These are phyloP conservation scores for Selaginella tamariscina DNA, from an alignment of 75 land plant genomes.

Conservation along the genomic window DNA sequence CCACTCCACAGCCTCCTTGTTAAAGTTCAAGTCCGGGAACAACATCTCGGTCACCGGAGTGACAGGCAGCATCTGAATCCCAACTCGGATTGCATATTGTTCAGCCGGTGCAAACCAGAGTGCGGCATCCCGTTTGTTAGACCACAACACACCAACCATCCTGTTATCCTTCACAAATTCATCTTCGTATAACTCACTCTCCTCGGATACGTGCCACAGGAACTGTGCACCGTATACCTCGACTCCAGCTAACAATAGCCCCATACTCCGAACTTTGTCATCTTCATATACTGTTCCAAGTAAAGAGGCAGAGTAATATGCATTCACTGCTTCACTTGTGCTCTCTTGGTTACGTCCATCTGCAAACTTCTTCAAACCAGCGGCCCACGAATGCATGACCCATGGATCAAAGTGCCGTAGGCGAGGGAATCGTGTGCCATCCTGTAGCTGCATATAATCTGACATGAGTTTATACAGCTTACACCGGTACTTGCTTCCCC, in stretches of 20 bases:
- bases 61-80: conserved; percentile 7
- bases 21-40: not conserved
- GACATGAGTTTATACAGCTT: not conserved
- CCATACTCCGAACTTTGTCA: not conserved
- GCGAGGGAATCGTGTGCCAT: not conserved
- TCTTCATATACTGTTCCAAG: not conserved
- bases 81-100: not conserved
- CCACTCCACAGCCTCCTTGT: conserved; percentile 10
- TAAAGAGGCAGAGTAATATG: conserved; percentile 3
- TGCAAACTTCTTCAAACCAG: not conserved
- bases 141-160: conserved; percentile 5
- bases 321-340: conserved; percentile 6
- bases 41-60: conserved; percentile 1
- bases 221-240: not conserved
- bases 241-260: not conserved
- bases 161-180: conserved; percentile 3
- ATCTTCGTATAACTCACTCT: not conserved
- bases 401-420: conserved; percentile 4
- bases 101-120: not conserved
- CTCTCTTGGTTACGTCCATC: conserved; percentile 10
- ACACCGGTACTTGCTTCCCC: not conserved
- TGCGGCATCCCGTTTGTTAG: conserved; percentile 3
- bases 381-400: conserved; percentile 13
- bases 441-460: conserved; percentile 6
- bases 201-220: not conserved